Evolutionary conservation across 2,329 filamentous ascomycete genomes (phyloP), one percentile per base, ranked within the genome.

Genomic region (Aspergillus texensis): DNA sequence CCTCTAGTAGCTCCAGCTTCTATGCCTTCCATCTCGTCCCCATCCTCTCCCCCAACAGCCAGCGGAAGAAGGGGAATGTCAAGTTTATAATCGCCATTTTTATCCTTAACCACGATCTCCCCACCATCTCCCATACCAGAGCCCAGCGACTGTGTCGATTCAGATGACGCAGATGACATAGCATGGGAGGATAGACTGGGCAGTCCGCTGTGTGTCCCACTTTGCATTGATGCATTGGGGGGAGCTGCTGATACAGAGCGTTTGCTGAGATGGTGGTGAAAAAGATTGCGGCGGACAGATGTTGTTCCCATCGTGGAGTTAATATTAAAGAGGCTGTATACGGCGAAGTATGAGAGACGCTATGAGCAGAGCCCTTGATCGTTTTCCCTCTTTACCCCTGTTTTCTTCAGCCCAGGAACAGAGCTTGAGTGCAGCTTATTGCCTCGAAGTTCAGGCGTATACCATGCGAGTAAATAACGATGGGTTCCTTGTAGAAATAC

Each of bases 71-170:
- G 64, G 5, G 81, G 82, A 34, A 83, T 75, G 55, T 82, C 79
- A 14, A 84, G 69, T 32, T 78, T 78, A 63, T 83, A 84, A 30
- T 80, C 77, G 1, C 84, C 84, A 59, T 81, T 78, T 30, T 80
- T 78, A 63, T 84, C 80, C 12, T 80, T 78, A 50, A 81, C 80
- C 28, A 85, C 82, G 30, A 85, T 82, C 53, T 85, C 83, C 62
- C 73, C 75, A 52, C 76, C 77, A 57, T 81, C 73, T 19, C 73
- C 63, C 2, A 66, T n/a, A 19, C 70, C 70, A 11, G 66, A 61
- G 32, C 62, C 66, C 32, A 73, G 62, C 4, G 68, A 65, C 11
- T 68, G 67, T 6, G 61, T 66, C 1, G 69, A 59, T 8, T 76
- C 73, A 1, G 71, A 67, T 3, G 66, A 61, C 39, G 64, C 63